These are phyloP conservation scores for Podaxis sp. DNA, from an alignment of 768 basidiomycete species.

Conservation along the genomic window DNA sequence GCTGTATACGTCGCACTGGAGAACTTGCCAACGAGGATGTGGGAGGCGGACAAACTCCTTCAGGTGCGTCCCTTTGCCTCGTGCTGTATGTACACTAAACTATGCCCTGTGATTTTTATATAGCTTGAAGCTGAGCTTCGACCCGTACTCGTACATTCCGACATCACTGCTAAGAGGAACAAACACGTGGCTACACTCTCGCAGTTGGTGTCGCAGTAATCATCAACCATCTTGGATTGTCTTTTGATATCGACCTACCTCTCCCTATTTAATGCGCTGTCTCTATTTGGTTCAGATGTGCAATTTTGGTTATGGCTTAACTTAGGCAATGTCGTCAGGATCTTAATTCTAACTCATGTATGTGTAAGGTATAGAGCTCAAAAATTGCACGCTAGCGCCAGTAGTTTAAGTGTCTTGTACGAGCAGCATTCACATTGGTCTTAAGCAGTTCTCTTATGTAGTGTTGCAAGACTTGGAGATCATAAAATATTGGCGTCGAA, in stretches of 20 bases:
- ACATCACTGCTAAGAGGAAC: constrained; percentile 42
- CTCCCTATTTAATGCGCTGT: background rate
- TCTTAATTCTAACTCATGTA: too few species aligned
- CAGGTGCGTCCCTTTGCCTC: constrained; percentile 51
- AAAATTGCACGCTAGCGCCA: too few species aligned
- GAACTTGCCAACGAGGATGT: constrained; percentile 87
- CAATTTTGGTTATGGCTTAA: too few species aligned
- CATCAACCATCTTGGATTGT: background rate
- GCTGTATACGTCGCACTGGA: constrained; percentile 88
- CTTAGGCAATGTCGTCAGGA: too few species aligned
- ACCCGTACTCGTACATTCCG: constrained; percentile 35
- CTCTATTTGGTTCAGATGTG: too few species aligned
- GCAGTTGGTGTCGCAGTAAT: constrained; percentile 6
- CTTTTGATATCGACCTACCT: background rate
- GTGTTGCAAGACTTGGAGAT: too few species aligned
- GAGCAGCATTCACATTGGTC: too few species aligned
- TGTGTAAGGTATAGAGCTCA: too few species aligned
- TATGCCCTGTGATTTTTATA: constrained; percentile 22
- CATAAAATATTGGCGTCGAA: too few species aligned
- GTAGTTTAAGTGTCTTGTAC: too few species aligned
- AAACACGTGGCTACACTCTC: constrained; percentile 29
- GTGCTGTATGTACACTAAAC: background rate
- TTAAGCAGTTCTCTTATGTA: too few species aligned
- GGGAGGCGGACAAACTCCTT: constrained; percentile 87
- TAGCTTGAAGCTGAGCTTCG: constrained; percentile 37